Evolutionary conservation across 2,329 filamentous ascomycete species (phyloP), one percentile per base, ranked within the genome.

Genomic region (Exophiala bonariae): DNA sequence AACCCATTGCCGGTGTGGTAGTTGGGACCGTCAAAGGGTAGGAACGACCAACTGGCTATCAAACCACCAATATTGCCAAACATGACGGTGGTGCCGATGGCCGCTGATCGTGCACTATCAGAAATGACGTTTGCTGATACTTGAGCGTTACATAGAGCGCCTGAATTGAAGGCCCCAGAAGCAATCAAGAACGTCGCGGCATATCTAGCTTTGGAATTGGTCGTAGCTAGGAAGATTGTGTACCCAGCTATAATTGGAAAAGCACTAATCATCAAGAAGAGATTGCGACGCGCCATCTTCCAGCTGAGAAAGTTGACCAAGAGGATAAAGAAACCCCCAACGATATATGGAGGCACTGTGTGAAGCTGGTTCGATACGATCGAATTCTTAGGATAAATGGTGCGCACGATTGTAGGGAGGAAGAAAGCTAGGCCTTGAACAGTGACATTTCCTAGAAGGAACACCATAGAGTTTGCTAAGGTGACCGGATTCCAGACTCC

Each of bases 1-100:
- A 88, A 62, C 0, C 85, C 84, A 59, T 88, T 87, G 1, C 85
- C 85, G 46, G 87, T 86, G 49, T 72, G 80, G 58, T 81, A 89
- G 49, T 87, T 66, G 0, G 85, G 85, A 0, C 58, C 78, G 59
- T 88, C 85, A 55, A 68, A 78, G 0, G 77, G 75, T 14, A 86
- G 58, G 64, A 84, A 86, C 1, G 72, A 76, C 82, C 82, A 86
- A 0, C 80, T 83, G 1, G 79, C 76, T 45, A 85, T 75, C 22
- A 87, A 62, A 0, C 84, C 85, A 2, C 85, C 86, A n/a, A 87
- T 62, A 44, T 87, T 88, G 19, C 84, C 85, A 17, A 86, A 69
- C 83, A 87, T 87, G 58, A 87, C 81, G 43, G 80, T 82, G 0
- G 76, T 77, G 78, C 85, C 75, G 0, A 85, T 81, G 11, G 6